Evolutionary conservation across 2,329 filamentous ascomycete genomes (phyloP).

Genomic region (Bipolaris cookei): DNA sequence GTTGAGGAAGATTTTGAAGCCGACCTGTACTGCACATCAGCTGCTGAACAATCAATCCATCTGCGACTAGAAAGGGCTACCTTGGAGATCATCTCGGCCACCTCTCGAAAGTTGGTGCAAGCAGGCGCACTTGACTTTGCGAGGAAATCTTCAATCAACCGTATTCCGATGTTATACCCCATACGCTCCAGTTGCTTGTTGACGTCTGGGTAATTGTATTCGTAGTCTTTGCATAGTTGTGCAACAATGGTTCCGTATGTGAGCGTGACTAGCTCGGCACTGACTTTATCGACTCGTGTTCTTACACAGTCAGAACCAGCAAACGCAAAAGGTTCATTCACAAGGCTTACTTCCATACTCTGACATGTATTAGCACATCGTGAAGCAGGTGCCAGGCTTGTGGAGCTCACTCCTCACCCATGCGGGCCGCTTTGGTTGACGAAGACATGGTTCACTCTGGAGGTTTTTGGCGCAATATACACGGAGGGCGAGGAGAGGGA

Average conservation of each 20-base stretch:
- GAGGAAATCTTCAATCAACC: constrained; percentile 95
- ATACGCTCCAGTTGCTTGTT: constrained; percentile 99
- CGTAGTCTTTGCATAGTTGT: constrained; percentile 95
- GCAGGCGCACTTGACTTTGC: constrained; percentile 91
- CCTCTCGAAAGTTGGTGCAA: constrained; percentile 92
- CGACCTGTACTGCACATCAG: constrained; percentile 66
- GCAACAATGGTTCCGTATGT: constrained; percentile 98
- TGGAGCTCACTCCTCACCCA: constrained; percentile 74
- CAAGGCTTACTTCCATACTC: constrained; percentile 86
- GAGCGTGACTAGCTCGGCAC: constrained; percentile 93
- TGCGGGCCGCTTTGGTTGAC: constrained; percentile 69
- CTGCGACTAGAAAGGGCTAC: constrained; percentile 52
- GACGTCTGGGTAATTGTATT: constrained; percentile 90
- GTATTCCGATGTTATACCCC: constrained; percentile 97
- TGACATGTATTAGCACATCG: constrained; percentile 54
- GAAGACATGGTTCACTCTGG: constrained; percentile 51
- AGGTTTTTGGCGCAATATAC: neutral
- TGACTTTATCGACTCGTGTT: constrained; percentile 95
- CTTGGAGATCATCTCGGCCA: constrained; percentile 94
- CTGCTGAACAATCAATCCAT: neutral
- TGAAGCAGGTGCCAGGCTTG: constrained; percentile 27
- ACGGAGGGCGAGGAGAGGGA: neutral
- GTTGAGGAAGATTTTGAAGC: constrained; percentile 99
- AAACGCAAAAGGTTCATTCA: neutral
- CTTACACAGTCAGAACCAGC: constrained; percentile 57